These are phyloP conservation scores for Daldinia concentrica DNA, from an alignment of 495 filamentous ascomycete species.

Conservation along the genomic window DNA sequence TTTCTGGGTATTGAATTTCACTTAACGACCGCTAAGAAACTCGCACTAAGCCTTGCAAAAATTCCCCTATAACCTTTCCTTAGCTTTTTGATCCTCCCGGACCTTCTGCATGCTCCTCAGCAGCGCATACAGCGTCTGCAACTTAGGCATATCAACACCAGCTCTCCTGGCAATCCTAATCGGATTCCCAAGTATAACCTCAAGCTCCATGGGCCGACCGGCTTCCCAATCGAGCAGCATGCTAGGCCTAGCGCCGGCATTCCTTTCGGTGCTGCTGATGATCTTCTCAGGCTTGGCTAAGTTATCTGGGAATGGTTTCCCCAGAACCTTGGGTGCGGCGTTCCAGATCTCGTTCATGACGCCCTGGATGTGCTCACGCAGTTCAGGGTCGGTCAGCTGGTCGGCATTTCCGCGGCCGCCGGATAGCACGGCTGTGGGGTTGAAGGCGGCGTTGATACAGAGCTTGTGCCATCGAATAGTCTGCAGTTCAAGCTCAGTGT, in stretches of 20 bases:
- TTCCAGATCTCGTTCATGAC: slow-evolving; percentile 67
- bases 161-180: slow-evolving; percentile 60
- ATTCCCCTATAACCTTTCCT: slow-evolving; percentile 48
- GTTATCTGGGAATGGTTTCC: slow-evolving; percentile 51
- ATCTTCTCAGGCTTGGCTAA: slow-evolving; percentile 65
- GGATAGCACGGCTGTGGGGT: slow-evolving; percentile 67
- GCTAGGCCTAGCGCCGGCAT: slow-evolving; percentile 66
- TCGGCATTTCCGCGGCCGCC: slow-evolving; percentile 65
- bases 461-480: slow-evolving; percentile 71
- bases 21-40: background rate
- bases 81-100: slow-evolving; percentile 47
- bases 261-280: slow-evolving; percentile 62
- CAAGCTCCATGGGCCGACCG: slow-evolving; percentile 64
- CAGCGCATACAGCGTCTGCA: slow-evolving; percentile 64
- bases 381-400: slow-evolving; percentile 62
- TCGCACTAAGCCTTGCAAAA: background rate
- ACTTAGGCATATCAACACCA: slow-evolving; percentile 62
- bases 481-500: slow-evolving; percentile 63
- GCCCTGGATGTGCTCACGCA: slow-evolving; percentile 56
- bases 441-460: slow-evolving; percentile 71
- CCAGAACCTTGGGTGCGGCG: slow-evolving; percentile 63
- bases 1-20: background rate
- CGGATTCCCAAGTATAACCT: slow-evolving; percentile 70
- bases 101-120: slow-evolving; percentile 57
- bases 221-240: slow-evolving; percentile 69